A percentile compares a stretch with the other conserved stretches of the same genome.
Conservation (phyloP, 495 filamentous ascomycete species). For the Aspergillus nidulans region DNA sequence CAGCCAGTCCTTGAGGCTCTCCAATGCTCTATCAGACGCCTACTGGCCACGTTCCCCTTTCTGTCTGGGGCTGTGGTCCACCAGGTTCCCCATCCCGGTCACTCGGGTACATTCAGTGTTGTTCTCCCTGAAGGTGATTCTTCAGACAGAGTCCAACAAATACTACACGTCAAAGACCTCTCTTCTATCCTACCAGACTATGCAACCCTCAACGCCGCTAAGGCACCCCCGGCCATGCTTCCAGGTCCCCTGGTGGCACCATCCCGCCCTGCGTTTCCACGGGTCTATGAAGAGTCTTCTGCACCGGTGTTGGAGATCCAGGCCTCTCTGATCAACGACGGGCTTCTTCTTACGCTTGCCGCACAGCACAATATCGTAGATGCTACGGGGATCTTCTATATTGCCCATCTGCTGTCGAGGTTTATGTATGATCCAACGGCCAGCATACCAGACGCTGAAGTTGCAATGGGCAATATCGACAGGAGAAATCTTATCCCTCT, state of each 20-base stretch:
- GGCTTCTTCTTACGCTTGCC: constrained; percentile 26
- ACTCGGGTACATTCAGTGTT: constrained; percentile 28
- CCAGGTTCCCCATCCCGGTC: constrained; percentile 10
- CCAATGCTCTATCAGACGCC: constrained; percentile 19
- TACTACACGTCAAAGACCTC: constrained; percentile 25
- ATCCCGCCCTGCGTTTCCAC: constrained; percentile 27
- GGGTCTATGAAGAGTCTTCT: constrained; percentile 22
- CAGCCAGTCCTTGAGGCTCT: constrained; percentile 19
- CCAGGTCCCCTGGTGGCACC: constrained; percentile 21
- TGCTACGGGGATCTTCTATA: constrained; percentile 31
- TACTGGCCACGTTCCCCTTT: constrained; percentile 29
- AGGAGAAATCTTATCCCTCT: constrained; percentile 27
- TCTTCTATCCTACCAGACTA: constrained; percentile 20
- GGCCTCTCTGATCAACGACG: constrained; percentile 33
- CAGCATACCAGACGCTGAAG: constrained; percentile 13
- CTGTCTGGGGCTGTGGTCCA: constrained; percentile 30
- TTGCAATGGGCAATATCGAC: constrained; percentile 32
- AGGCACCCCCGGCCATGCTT: constrained; percentile 27
- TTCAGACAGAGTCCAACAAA: not conserved
- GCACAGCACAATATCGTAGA: constrained; percentile 43
- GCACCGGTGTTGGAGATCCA: constrained; percentile 31
- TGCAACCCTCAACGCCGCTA: constrained; percentile 15
- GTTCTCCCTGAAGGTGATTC: not conserved
- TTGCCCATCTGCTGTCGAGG: constrained; percentile 25
- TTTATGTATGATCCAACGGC: constrained; percentile 4